phyloP scores from a whole-genome alignment of 2,329 filamentous ascomycete species.

The Fusarium staphyleae region DNA sequence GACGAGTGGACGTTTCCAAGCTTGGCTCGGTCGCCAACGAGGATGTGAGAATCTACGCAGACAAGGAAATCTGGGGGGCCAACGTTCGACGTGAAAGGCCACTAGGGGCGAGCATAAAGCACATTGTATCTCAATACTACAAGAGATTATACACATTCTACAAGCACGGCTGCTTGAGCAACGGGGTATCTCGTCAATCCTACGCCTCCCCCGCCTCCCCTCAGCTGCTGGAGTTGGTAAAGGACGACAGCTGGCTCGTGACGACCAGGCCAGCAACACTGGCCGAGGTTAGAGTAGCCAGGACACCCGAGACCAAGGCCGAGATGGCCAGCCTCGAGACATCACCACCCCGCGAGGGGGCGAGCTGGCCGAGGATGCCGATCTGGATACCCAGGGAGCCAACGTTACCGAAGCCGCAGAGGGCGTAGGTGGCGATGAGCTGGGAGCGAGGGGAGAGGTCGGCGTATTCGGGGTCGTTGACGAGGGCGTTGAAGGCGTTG shows the following conservation, averaged over 20 bases:
- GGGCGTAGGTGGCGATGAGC: conserved; percentile 85
- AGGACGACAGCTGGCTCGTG: conserved; percentile 52
- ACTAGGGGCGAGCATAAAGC: neutral
- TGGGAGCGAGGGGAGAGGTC: conserved; percentile 72
- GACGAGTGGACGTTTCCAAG: conserved; percentile 9
- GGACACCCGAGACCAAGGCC: conserved; percentile 77
- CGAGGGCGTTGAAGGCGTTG: conserved; percentile 70
- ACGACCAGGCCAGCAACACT: conserved; percentile 79
- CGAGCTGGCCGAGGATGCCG: conserved; percentile 83
- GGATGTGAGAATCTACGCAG: neutral
- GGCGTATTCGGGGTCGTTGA: conserved; percentile 62
- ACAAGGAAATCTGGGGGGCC: neutral
- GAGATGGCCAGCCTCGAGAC: conserved; percentile 79
- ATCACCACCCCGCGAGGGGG: conserved; percentile 75
- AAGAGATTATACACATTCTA: too few relatives aligned
- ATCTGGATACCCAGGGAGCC: conserved; percentile 89
- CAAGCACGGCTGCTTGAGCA: too few relatives aligned
- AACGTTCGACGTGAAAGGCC: neutral
- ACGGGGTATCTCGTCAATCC: too few relatives aligned
- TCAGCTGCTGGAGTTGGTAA: conserved; percentile 15
- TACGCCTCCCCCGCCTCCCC: neutral
- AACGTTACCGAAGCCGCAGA: conserved; percentile 87
- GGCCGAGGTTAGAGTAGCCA: conserved; percentile 81
- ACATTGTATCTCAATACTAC: too few relatives aligned
- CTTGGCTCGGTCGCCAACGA: too few relatives aligned